A percentile compares a stretch with the other conserved stretches of the same genome.
phyloP scores from a whole-genome alignment of 2,329 filamentous ascomycete genomes.

The Neospermospora avenae region DNA sequence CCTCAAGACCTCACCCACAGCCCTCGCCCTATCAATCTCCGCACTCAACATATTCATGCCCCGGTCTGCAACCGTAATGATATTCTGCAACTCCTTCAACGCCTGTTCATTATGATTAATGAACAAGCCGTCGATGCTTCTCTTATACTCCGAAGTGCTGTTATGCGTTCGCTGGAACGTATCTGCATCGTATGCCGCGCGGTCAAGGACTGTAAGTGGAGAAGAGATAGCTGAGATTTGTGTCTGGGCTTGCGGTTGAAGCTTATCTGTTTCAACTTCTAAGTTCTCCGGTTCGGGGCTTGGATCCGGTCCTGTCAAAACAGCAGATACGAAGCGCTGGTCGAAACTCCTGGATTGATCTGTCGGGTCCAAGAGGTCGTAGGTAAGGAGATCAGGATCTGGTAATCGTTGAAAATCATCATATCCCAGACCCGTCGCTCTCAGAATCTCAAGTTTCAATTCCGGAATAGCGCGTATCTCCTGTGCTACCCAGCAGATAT shows the following conservation, averaged over 20 bases:
- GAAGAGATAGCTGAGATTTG: neutral
- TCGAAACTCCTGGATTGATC: slow-evolving; percentile 30
- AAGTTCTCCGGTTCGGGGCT: neutral
- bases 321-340: slow-evolving; percentile 35
- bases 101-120: slow-evolving; percentile 34
- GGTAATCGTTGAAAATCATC: slow-evolving; percentile 30
- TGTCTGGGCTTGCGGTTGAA: neutral
- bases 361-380: slow-evolving; percentile 31
- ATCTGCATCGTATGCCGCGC: slow-evolving; percentile 30
- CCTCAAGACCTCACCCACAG: neutral
- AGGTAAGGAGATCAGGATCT: slow-evolving; percentile 20
- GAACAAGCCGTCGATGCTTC: slow-evolving; percentile 34
- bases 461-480: slow-evolving; percentile 27
- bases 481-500: slow-evolving; percentile 31
- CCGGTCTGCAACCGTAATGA: slow-evolving; percentile 33
- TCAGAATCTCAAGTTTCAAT: slow-evolving; percentile 30
- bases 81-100: slow-evolving; percentile 31
- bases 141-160: slow-evolving; percentile 32
- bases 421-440: slow-evolving; percentile 35
- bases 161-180: slow-evolving; percentile 31
- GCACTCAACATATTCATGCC: slow-evolving; percentile 30
- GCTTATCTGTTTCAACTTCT: no score
- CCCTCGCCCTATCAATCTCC: slow-evolving; percentile 21
- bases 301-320: slow-evolving; percentile 17
- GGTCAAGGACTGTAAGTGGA: neutral